These are phyloP conservation scores for Jackrogersella minutella DNA, from an alignment of 495 filamentous ascomycete species.

Conservation along the genomic window DNA sequence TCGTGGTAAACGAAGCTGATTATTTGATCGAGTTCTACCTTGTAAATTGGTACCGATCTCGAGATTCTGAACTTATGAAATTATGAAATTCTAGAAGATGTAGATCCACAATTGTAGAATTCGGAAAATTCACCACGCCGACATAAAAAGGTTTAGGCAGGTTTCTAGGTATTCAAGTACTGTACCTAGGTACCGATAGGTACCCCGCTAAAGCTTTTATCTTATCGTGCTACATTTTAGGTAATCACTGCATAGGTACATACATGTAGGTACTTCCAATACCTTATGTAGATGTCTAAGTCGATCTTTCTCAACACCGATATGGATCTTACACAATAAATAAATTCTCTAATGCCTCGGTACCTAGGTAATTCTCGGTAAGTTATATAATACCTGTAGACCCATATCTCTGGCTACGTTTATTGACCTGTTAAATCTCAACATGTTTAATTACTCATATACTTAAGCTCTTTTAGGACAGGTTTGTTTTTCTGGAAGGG, in stretches of 20 bases:
- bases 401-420: background rate
- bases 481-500: background rate
- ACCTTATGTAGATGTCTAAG: too few species aligned
- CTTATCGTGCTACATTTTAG: conserved; percentile 9
- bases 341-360: conserved; percentile 4
- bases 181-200: background rate
- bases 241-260: too few species aligned
- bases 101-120: conserved; percentile 19
- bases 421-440: background rate
- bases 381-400: too few species aligned
- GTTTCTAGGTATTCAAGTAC: too few species aligned
- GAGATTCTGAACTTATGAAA: conserved; percentile 39
- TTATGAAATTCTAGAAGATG: conserved; percentile 37
- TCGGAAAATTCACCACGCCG: conserved; percentile 38
- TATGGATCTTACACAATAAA: too few species aligned
- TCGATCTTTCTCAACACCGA: too few species aligned
- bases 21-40: conserved; percentile 22
- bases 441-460: background rate
- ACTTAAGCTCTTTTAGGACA: background rate
- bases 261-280: too few species aligned
- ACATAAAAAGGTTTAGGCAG: too few species aligned
- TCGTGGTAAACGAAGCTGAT: conserved; percentile 17
- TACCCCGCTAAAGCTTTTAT: conserved; percentile 18
- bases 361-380: background rate
- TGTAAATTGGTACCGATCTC: conserved; percentile 11